Base-by-base conservation (phyloP, 768 basidiomycete species). In the Amanita pseudoporphyria region DNA sequence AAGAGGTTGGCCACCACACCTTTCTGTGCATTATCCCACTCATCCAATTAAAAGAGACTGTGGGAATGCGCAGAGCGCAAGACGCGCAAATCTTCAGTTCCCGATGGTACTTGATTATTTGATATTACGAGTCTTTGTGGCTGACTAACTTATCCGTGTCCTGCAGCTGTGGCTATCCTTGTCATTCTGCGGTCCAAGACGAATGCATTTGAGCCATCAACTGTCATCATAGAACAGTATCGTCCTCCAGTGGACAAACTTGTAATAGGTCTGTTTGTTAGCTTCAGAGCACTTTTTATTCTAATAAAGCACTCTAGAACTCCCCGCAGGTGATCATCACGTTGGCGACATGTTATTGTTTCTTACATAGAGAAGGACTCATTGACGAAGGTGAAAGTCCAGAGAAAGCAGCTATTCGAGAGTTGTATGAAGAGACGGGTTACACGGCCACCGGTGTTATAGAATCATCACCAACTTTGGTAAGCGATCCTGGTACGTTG, bases 381-480 rank as follows among this genome's bases (percentile, higher is more conserved):
- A 79, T 98, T 54, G 90, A 95, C 61, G 81, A 84, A 52, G 80
- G 81, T 0, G 95, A 98, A 70, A 79, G 83, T 1, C 73, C 89
- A 0, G 87, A 86, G 64, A 66, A 76, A 14, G 78, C 91, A 1
- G 94, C 93, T 1, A 72, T 92, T 32, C 79, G 95, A 18, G 95
- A 98, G 63, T 75, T 98, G 12, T 74, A 82, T 58, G 95, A 98
- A 67, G 95, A 98, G 64, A 96, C 94, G 2, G 94, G 94, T 4
- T 95, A 79, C 66, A 79, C 74, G 46, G 85, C 84, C 2, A 69
- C 75, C 45, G 62, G 71, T 44, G 71, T 93, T 26, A 58, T 85
- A 28, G 77, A 89, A 53, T 68, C 74, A 1, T 79, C 80, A 6
- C 79, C 82, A 3, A 56, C 81, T 19, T 60, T 84, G 21, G 84